phyloP scores from a whole-genome alignment of 192 early-diverging fungal genomes.

The Chytriomyces sp. region DNA sequence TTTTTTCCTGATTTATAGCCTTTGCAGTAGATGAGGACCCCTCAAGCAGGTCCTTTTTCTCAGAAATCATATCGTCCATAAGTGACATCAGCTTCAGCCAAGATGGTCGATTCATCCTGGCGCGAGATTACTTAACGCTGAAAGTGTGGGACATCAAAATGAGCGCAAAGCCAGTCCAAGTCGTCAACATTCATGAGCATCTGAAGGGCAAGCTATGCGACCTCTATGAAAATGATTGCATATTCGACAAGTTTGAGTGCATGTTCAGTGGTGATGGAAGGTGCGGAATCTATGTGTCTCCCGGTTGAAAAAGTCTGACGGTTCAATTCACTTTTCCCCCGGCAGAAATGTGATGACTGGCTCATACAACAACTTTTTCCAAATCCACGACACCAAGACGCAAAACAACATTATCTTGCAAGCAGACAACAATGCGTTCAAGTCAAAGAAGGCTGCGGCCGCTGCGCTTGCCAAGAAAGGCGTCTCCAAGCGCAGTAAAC shows the following conservation, averaged over 20 bases:
- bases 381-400: slow-evolving; percentile 86
- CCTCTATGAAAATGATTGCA: slow-evolving; percentile 99
- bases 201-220: slow-evolving; percentile 95
- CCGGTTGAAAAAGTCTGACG: background rate
- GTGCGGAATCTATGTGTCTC: slow-evolving; percentile 60
- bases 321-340: slow-evolving; percentile 8
- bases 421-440: slow-evolving; percentile 98
- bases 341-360: slow-evolving; percentile 83
- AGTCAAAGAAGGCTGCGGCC: slow-evolving; percentile 89
- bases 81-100: slow-evolving; percentile 95
- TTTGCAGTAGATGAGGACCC: slow-evolving; percentile 97
- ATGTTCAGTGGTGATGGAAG: slow-evolving; percentile 93
- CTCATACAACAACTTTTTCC: slow-evolving; percentile 99
- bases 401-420: slow-evolving; percentile 86
- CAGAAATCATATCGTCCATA: slow-evolving; percentile 98
- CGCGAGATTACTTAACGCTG: slow-evolving; percentile 95
- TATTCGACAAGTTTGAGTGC: slow-evolving; percentile 99
- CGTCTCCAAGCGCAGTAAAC: slow-evolving; percentile 47
- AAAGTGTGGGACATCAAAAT: slow-evolving; percentile 99
- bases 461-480: slow-evolving; percentile 48
- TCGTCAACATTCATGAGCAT: slow-evolving; percentile 96
- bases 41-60: slow-evolving; percentile 96
- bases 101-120: slow-evolving; percentile 96
- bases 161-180: slow-evolving; percentile 90
- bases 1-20: slow-evolving; percentile 51